phyloP scores from a whole-genome alignment of 2,329 filamentous ascomycete genomes.

The Alternaria alternata region DNA sequence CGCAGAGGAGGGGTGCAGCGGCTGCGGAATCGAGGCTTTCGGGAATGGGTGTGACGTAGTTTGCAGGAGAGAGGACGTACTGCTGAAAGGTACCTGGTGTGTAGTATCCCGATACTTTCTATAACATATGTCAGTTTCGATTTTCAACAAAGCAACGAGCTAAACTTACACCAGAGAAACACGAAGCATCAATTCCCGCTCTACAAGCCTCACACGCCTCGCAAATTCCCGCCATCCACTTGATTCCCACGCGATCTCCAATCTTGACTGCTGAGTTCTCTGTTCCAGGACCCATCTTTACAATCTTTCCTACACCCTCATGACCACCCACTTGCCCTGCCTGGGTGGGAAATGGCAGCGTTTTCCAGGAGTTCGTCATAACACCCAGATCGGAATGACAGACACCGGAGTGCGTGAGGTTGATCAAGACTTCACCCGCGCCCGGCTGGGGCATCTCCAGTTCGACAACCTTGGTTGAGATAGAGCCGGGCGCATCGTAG shows the following conservation, averaged over 20 bases:
- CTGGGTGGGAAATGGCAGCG: slow-evolving; percentile 66
- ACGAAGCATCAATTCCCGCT: slow-evolving; percentile 56
- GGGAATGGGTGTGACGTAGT: slow-evolving; percentile 75
- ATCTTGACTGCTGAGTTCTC: slow-evolving; percentile 66
- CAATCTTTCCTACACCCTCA: slow-evolving; percentile 71
- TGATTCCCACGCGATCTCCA: slow-evolving; percentile 75
- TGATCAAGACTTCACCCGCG: slow-evolving; percentile 68
- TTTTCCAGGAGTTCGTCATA: slow-evolving; percentile 61
- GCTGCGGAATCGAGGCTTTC: slow-evolving; percentile 65
- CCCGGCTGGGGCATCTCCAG: slow-evolving; percentile 72
- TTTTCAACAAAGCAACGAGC: background rate
- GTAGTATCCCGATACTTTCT: slow-evolving; percentile 70
- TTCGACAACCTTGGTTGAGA: slow-evolving; percentile 70
- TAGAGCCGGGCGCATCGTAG: slow-evolving; percentile 70
- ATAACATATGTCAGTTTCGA: background rate
- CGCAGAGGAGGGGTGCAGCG: slow-evolving; percentile 72
- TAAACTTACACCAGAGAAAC: slow-evolving; percentile 43
- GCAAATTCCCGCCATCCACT: slow-evolving; percentile 70
- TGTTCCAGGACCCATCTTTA: slow-evolving; percentile 69
- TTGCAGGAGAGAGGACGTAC: slow-evolving; percentile 69
- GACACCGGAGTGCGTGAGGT: slow-evolving; percentile 70
- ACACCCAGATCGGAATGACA: slow-evolving; percentile 68
- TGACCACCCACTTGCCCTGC: slow-evolving; percentile 72
- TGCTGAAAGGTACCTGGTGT: slow-evolving; percentile 77
- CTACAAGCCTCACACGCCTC: slow-evolving; percentile 47